Conservation (phyloP, 495 filamentous ascomycete genomes). For the Penicillium canariense region DNA sequence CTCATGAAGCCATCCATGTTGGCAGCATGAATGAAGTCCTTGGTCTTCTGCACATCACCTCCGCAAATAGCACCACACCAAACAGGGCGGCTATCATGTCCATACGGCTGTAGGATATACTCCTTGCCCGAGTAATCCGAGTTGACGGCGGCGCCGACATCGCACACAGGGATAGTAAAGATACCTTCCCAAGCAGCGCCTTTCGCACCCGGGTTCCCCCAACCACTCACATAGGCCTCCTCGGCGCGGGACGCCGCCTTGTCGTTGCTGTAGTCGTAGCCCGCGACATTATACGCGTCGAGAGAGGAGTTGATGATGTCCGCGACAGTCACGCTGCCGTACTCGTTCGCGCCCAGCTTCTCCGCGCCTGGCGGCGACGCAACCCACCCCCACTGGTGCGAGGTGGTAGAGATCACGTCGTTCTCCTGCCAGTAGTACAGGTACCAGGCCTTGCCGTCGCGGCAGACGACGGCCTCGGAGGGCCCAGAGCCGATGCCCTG, state of each 20-base stretch:
- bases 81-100: slow-evolving; percentile 22
- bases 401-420: slow-evolving; percentile 14
- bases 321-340: slow-evolving; percentile 15
- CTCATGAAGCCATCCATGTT: slow-evolving; percentile 23
- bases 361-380: slow-evolving; percentile 13
- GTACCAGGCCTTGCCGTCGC: slow-evolving; percentile 31
- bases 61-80: slow-evolving; percentile 28
- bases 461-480: slow-evolving; percentile 13
- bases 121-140: slow-evolving; percentile 12
- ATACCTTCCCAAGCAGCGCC: slow-evolving; percentile 30
- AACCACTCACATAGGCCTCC: slow-evolving; percentile 17
- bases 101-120: slow-evolving; percentile 28
- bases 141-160: slow-evolving; percentile 19
- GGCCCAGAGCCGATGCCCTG: slow-evolving; percentile 28
- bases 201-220: slow-evolving; percentile 20
- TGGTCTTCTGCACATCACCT: slow-evolving; percentile 16
- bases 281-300: slow-evolving; percentile 24
- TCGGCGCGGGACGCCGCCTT: slow-evolving; percentile 13
- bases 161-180: slow-evolving; percentile 30
- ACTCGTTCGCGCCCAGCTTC: slow-evolving; percentile 17
- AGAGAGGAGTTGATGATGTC: slow-evolving; percentile 29
- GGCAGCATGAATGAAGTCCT: slow-evolving; percentile 22
- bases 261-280: slow-evolving; percentile 19
- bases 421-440: slow-evolving; percentile 30
- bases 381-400: slow-evolving; percentile 30